Evolutionary conservation across 2,329 filamentous ascomycete genomes (phyloP), one percentile per base, ranked within the genome.

Genomic region (Pseudopithomyces chartarum): DNA sequence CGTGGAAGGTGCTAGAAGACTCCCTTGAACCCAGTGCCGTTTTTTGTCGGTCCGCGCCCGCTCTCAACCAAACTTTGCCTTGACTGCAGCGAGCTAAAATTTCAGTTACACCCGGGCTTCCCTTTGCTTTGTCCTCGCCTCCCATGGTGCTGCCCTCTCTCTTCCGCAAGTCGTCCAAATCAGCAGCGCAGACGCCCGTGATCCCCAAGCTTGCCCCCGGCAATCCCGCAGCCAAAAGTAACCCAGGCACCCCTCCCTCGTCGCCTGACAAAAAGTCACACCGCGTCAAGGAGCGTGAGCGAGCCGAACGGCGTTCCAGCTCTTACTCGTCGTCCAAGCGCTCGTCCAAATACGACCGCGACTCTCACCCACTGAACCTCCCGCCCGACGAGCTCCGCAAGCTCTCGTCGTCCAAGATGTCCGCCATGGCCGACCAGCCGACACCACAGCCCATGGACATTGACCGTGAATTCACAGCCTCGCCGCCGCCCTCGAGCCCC

Each of bases 311-410:
- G 46, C 65, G 66, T 59, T 71, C 68, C 46, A 62, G 56, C 52
- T 72, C 73, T 22, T 68, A 68, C 63, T 73, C 70, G 52, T 73
- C 70, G 52, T 70, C 66, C 58, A 70, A 67, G 64, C 73, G 71
- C 58, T 74, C 76, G 61, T 73, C 76, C 69, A 69, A 67, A 60
- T 73, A 74, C 69, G 87, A 91, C 73, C 82, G 82, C 62, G 85
- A 94, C 73, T 89, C 87, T 2, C 93, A 97, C 76, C 94, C 94
- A 38, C 84, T 97, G 51, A 97, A 97, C 71, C 86, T 96, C 20
- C 92, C 90, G 2, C 92, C 92, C 45, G 92, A 97, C 80, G 89
- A 97, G 83, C 85, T 92, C 70, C 90, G 90, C 76, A 87, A 91
- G 60, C 78, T 90, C 56, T 91, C 89, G 47, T 78, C 90, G 52